These are phyloP conservation scores for Rhinocladiella similis DNA, from an alignment of 2,329 filamentous ascomycete species.

Conservation along the genomic window DNA sequence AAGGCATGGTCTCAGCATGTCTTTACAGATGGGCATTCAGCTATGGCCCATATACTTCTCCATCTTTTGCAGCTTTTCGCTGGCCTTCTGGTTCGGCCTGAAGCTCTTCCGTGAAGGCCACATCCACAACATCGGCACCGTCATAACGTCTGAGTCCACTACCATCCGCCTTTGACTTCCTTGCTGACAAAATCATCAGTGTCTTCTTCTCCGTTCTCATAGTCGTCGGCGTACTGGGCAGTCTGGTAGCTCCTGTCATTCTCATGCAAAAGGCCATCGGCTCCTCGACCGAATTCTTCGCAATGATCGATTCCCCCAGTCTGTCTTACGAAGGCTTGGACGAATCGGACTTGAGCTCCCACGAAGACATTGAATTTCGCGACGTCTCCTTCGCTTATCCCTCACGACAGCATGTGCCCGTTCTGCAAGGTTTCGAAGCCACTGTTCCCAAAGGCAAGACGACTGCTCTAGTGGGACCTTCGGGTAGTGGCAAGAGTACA, in stretches of 20 bases:
- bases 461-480: slow-evolving; percentile 47
- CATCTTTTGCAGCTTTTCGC: slow-evolving; percentile 38
- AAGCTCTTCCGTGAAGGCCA: slow-evolving; percentile 37
- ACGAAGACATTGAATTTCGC: slow-evolving; percentile 62
- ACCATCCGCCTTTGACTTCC: background rate
- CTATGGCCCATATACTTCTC: slow-evolving; percentile 38
- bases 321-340: slow-evolving; percentile 37
- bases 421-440: slow-evolving; percentile 38
- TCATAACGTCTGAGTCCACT: slow-evolving; percentile 37
- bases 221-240: slow-evolving; percentile 42
- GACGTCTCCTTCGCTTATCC: slow-evolving; percentile 74
- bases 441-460: slow-evolving; percentile 39
- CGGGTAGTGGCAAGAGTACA: slow-evolving; percentile 49
- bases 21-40: slow-evolving; percentile 34
- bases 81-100: slow-evolving; percentile 42
- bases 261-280: slow-evolving; percentile 68
- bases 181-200: slow-evolving; percentile 23
- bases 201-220: slow-evolving; percentile 44
- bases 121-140: slow-evolving; percentile 37
- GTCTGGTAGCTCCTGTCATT: slow-evolving; percentile 37
- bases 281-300: slow-evolving; percentile 75
- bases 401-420: slow-evolving; percentile 37
- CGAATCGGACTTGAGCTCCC: slow-evolving; percentile 57
- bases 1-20: slow-evolving; percentile 33
- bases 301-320: slow-evolving; percentile 72